These are phyloP conservation scores for Loxodes magnus DNA, from an alignment of 73 alveolate genomes.

Conservation along the genomic window DNA sequence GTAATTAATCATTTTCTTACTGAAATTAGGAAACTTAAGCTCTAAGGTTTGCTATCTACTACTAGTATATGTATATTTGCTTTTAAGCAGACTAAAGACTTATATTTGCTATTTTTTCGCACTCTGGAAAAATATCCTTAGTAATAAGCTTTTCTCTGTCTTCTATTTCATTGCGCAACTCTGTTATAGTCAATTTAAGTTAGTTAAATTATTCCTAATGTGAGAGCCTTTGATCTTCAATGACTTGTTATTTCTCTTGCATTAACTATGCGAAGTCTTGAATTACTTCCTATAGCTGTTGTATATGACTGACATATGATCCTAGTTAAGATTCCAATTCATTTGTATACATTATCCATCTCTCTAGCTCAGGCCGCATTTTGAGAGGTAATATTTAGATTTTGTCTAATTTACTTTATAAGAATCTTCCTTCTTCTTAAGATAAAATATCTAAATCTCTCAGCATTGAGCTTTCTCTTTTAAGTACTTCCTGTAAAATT, in stretches of 20 bases:
- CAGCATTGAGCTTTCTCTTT: background rate
- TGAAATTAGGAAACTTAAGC: too few relatives aligned
- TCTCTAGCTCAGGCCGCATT: slow-evolving; percentile 12
- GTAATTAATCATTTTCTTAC: too few relatives aligned
- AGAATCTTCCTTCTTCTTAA: background rate
- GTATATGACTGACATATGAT: background rate
- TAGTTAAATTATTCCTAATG: background rate
- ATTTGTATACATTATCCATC: slow-evolving; percentile 14
- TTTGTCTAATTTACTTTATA: background rate
- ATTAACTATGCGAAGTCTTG: background rate
- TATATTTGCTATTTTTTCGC: too few relatives aligned
- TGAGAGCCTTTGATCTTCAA: background rate
- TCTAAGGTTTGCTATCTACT: too few relatives aligned
- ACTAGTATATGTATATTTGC: too few relatives aligned
- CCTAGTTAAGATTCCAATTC: slow-evolving; percentile 2
- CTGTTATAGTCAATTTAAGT: background rate
- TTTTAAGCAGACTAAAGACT: too few relatives aligned
- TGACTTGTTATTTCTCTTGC: background rate
- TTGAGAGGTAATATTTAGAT: background rate
- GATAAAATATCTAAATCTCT: background rate
- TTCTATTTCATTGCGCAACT: too few relatives aligned
- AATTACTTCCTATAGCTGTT: background rate
- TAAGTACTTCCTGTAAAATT: too few relatives aligned
- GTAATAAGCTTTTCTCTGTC: too few relatives aligned
- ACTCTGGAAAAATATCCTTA: too few relatives aligned